Evolutionary conservation across 306 rosid genomes (phyloP), one percentile per base, ranked within the genome.

Genomic region (Pterocarpus santalinus): DNA sequence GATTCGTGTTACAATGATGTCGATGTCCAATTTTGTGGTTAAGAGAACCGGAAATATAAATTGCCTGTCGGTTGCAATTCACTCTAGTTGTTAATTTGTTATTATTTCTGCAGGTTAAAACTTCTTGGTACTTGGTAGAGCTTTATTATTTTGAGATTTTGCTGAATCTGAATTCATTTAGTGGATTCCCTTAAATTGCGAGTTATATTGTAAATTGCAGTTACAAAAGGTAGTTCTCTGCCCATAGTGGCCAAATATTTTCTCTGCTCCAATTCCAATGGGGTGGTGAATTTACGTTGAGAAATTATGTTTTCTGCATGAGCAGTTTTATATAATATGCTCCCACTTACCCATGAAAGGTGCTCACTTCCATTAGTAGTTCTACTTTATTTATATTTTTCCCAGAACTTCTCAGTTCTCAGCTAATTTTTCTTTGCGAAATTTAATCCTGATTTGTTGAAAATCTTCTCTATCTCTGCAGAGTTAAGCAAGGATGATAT

Each of bases 401-500:
- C 7, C 17, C 67, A 6, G n/a, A 62, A 64, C 28, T 11, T 73
- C 38, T 69, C 44, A 58, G 70, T 12, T 73, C 38, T 74, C 44
- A 58, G 72, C 68, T 52, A 55, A 43, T 78, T 73, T 73, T 17
- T 56, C 12, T 33, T 73, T 14, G 63, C 22, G 38, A 72, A 41
- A 51, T 76, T 67, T 33, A 66, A 41, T 41, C 38, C 30, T 77
- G 39, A 76, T 44, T 73, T 53, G 22, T 70, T 30, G 28, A 14
- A 62, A 43, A 16, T 14, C 0, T 28, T 10, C 68, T 46, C 32
- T 60, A 44, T 71, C 56, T 15, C 32, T 76, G 84, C 90, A 95
- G 97, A 79, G 36, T 81, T 88, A 83, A 86, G 82, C 72, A 84
- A 68, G 64, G 90, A 88, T 15, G 90, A 80, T 35, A 71, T 80